phyloP scores from a whole-genome alignment of 352 stramenopile genomes.

The Phytophthora boehmeriae region DNA sequence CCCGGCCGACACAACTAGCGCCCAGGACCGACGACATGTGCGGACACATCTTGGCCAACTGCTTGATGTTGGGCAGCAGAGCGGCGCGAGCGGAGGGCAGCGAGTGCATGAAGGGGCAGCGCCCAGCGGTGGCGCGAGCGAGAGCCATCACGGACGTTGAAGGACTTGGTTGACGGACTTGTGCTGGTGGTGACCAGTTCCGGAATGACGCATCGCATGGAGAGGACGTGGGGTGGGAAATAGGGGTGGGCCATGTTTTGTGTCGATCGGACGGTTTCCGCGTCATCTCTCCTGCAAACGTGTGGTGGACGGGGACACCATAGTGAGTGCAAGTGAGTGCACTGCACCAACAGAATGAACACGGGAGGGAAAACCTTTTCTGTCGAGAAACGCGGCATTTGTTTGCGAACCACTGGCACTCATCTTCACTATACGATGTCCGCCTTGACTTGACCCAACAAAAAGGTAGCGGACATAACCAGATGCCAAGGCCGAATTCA shows the following conservation, averaged over 20 bases:
- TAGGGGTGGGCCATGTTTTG: neutral
- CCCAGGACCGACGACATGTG: constrained; percentile 88
- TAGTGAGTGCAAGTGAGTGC: constrained; percentile 2
- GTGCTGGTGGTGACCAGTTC: constrained; percentile 36
- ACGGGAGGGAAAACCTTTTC: constrained; percentile 32
- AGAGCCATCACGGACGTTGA: constrained; percentile 53
- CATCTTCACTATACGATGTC: neutral
- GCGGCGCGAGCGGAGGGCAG: constrained; percentile 73
- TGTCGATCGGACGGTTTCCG: constrained; percentile 19
- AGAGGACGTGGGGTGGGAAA: neutral
- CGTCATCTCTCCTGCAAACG: constrained; percentile 26
- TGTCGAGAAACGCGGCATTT: no score
- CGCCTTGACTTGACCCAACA: neutral
- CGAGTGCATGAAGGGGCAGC: constrained; percentile 87
- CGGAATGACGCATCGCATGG: constrained; percentile 34
- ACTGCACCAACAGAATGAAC: constrained; percentile 31
- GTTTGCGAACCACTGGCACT: neutral
- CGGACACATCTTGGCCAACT: constrained; percentile 85
- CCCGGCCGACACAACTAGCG: constrained; percentile 56
- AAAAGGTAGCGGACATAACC: no score
- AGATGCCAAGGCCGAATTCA: no score
- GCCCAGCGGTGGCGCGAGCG: constrained; percentile 62
- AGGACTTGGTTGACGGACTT: constrained; percentile 11
- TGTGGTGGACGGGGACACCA: neutral
- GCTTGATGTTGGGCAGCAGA: constrained; percentile 85